Conservation (phyloP, 768 basidiomycete genomes). For the Xerocomus brunneocitrinus region DNA sequence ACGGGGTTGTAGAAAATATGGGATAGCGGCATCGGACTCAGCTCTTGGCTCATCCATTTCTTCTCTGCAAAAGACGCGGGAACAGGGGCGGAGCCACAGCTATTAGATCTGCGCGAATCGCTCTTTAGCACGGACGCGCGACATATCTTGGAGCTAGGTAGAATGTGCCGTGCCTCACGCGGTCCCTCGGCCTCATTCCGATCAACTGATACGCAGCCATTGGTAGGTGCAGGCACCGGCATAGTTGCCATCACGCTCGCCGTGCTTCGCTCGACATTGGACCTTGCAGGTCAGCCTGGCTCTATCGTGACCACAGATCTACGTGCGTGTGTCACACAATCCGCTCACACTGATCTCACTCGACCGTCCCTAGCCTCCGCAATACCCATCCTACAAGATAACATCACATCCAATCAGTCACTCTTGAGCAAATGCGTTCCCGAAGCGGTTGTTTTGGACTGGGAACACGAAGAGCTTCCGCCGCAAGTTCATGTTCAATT, state of each 20-base stretch:
- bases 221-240: slow-evolving; percentile 77
- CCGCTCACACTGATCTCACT: background rate
- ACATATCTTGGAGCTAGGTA: slow-evolving; percentile 69
- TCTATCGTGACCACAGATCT: slow-evolving; percentile 69
- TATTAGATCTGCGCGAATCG: slow-evolving; percentile 26
- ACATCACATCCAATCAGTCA: slow-evolving; percentile 47
- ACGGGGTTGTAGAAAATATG: slow-evolving; percentile 75
- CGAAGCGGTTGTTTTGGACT: slow-evolving; percentile 54
- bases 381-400: slow-evolving; percentile 71
- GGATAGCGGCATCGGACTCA: slow-evolving; percentile 88
- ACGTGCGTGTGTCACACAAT: slow-evolving; percentile 39
- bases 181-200: background rate
- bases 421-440: slow-evolving; percentile 32
- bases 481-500: slow-evolving; percentile 38
- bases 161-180: slow-evolving; percentile 1
- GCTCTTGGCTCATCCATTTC: slow-evolving; percentile 63
- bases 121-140: slow-evolving; percentile 40
- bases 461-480: slow-evolving; percentile 62
- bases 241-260: slow-evolving; percentile 69
- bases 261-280: slow-evolving; percentile 43
- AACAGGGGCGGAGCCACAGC: background rate
- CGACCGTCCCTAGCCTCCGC: slow-evolving; percentile 57
- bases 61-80: slow-evolving; percentile 12
- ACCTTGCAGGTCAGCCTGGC: slow-evolving; percentile 15
- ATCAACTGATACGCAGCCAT: background rate